Conservation (phyloP, 2,329 filamentous ascomycete genomes). For the Cercospora sojina region DNA sequence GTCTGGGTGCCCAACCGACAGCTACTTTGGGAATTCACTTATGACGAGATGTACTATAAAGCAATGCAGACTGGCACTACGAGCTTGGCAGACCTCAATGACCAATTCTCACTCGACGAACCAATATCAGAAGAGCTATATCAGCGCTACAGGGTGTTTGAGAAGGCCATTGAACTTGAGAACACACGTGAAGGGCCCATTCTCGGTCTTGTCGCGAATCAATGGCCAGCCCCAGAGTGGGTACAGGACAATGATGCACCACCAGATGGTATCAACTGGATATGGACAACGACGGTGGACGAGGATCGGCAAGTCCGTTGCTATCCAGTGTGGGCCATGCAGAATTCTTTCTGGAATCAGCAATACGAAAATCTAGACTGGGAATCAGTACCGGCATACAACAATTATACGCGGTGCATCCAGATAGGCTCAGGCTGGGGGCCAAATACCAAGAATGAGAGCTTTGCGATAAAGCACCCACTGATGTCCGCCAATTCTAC, state of each 20-base stretch:
- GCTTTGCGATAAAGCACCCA: slow-evolving; percentile 22
- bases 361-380: neutral
- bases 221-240: neutral
- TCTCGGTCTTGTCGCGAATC: neutral
- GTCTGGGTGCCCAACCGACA: neutral
- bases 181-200: neutral
- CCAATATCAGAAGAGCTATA: neutral
- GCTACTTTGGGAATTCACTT: neutral
- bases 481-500: slow-evolving; percentile 13
- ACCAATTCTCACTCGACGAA: neutral
- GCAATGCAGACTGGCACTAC: neutral
- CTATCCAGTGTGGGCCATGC: neutral
- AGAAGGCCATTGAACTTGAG: neutral
- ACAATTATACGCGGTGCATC: slow-evolving; percentile 31
- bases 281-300: neutral
- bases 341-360: neutral
- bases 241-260: neutral
- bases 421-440: slow-evolving; percentile 29
- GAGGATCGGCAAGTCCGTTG: neutral
- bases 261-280: neutral
- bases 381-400: neutral
- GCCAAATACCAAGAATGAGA: slow-evolving; percentile 19
- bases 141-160: neutral
- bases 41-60: neutral
- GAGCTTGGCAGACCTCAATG: neutral